Percentiles rank a stretch among this genome's conserved stretches.
Conservation (phyloP, 495 filamentous ascomycete species). For the Talaromyces thailandensis region DNA sequence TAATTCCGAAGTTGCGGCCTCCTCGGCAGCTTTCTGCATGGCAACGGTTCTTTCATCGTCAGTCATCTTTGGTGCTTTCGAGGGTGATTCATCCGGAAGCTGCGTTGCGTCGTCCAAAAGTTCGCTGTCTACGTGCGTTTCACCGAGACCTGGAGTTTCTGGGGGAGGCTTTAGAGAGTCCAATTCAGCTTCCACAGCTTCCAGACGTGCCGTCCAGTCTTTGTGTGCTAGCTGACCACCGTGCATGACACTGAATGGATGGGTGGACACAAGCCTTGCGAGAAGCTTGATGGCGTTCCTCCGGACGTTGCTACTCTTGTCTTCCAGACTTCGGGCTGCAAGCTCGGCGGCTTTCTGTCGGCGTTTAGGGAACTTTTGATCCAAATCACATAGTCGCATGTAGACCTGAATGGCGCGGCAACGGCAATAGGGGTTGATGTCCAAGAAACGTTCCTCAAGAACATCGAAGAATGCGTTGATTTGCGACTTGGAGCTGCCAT, state of each 20-base stretch:
- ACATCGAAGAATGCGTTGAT: slow-evolving; percentile 96
- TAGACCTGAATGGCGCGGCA: slow-evolving; percentile 90
- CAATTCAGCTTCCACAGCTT: slow-evolving; percentile 72
- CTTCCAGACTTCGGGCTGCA: slow-evolving; percentile 79
- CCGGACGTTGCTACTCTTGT: slow-evolving; percentile 96
- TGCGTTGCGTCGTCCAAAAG: slow-evolving; percentile 87
- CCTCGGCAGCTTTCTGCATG: slow-evolving; percentile 60
- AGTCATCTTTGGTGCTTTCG: slow-evolving; percentile 51
- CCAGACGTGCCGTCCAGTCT: slow-evolving; percentile 74
- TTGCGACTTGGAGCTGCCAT: slow-evolving; percentile 85
- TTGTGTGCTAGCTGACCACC: slow-evolving; percentile 75
- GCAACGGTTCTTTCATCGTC: slow-evolving; percentile 47
- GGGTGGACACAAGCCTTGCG: slow-evolving; percentile 77
- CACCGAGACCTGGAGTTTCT: slow-evolving; percentile 63
- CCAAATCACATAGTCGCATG: slow-evolving; percentile 80
- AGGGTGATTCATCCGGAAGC: slow-evolving; percentile 53
- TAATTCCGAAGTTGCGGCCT: slow-evolving; percentile 65
- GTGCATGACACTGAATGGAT: slow-evolving; percentile 88
- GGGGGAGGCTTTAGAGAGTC: slow-evolving; percentile 70
- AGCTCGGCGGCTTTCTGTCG: slow-evolving; percentile 79
- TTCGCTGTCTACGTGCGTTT: slow-evolving; percentile 59
- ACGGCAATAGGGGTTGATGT: slow-evolving; percentile 94
- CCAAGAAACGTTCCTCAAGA: slow-evolving; percentile 89
- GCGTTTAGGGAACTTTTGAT: slow-evolving; percentile 90
- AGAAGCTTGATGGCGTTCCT: slow-evolving; percentile 92